A percentile compares a stretch with the other conserved stretches of the same genome.
Evolutionary conservation across 768 basidiomycete genomes (phyloP).

Genomic region (Chalciporus piperatus): DNA sequence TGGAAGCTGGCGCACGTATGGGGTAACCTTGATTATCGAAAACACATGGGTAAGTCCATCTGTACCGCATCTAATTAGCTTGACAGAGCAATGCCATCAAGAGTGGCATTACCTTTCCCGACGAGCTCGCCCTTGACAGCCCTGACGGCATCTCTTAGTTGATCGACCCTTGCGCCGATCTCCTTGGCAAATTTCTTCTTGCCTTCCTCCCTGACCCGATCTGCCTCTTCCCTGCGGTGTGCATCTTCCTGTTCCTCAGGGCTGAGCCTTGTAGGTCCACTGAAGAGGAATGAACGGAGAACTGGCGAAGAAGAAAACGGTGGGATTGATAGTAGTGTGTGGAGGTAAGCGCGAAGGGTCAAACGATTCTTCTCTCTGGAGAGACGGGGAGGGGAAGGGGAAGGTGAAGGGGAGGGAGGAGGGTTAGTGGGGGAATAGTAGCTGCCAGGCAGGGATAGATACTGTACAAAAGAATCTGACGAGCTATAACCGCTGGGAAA

Average conservation of each 20-base stretch:
- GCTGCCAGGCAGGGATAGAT: conserved; percentile 66
- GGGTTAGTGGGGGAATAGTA: conserved; percentile 47
- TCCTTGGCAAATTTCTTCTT: conserved; percentile 81
- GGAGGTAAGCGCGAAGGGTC: conserved; percentile 92
- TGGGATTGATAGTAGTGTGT: conserved; percentile 66
- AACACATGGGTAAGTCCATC: conserved; percentile 92
- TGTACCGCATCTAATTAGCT: conserved; percentile 28
- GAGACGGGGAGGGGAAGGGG: conserved; percentile 48
- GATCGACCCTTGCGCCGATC: conserved; percentile 83
- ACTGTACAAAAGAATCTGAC: conserved; percentile 54
- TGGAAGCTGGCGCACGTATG: conserved; percentile 74
- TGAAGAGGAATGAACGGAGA: conserved; percentile 79
- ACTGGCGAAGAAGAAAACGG: conserved; percentile 84
- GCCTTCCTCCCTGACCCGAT: conserved; percentile 84
- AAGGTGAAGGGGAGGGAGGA: conserved; percentile 17
- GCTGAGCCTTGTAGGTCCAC: conserved; percentile 66
- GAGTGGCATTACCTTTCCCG: conserved; percentile 58
- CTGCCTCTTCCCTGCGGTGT: conserved; percentile 79
- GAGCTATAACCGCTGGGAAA: conserved; percentile 2
- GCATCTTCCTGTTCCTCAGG: conserved; percentile 79
- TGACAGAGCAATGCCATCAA: background rate
- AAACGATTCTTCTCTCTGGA: conserved; percentile 93
- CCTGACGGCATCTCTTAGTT: conserved; percentile 76
- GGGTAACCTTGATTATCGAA: conserved; percentile 77
- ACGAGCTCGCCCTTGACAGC: conserved; percentile 94